These are phyloP conservation scores for Hyaloscypha variabilis DNA, from an alignment of 495 filamentous ascomycete genomes.

Conservation along the genomic window DNA sequence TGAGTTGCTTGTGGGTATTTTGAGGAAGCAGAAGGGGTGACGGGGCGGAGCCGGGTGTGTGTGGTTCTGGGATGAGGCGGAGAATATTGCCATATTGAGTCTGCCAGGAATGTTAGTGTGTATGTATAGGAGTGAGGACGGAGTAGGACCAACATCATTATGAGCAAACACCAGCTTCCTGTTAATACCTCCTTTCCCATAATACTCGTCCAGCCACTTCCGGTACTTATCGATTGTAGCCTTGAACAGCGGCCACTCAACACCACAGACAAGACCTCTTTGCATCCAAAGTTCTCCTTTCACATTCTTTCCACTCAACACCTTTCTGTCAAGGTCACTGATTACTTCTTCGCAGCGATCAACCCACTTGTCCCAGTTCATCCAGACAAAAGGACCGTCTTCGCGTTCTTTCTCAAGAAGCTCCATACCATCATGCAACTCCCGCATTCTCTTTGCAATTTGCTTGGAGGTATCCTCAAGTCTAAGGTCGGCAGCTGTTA, in stretches of 20 bases:
- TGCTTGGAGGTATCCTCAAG: conserved; percentile 82
- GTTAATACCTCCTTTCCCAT: conserved; percentile 66
- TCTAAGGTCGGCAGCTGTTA: conserved; percentile 77
- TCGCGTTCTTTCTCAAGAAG: conserved; percentile 76
- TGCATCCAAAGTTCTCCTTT: conserved; percentile 60
- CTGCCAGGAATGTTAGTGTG: conserved; percentile 45
- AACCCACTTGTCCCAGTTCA: conserved; percentile 96
- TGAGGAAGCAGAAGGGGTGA: conserved; percentile 83
- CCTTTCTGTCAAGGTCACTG: conserved; percentile 72
- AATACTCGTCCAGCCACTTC: conserved; percentile 69
- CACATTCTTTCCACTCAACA: conserved; percentile 49
- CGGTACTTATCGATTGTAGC: conserved; percentile 77
- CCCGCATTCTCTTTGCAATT: conserved; percentile 98
- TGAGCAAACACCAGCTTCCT: conserved; percentile 89
- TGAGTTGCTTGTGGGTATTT: conserved; percentile 76
- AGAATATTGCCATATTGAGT: conserved; percentile 99
- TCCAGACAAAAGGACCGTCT: conserved; percentile 80
- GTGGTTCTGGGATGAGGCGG: conserved; percentile 68
- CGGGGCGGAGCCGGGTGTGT: conserved; percentile 50
- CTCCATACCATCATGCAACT: conserved; percentile 92
- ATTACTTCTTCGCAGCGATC: conserved; percentile 77
- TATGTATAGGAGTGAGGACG: neutral
- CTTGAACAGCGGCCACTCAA: conserved; percentile 80
- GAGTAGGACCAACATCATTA: conserved; percentile 75
- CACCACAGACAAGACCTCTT: conserved; percentile 79